Evolutionary conservation across 2,329 filamentous ascomycete species (phyloP), one percentile per base, ranked within the genome.

Genomic region (Alternaria longipes): DNA sequence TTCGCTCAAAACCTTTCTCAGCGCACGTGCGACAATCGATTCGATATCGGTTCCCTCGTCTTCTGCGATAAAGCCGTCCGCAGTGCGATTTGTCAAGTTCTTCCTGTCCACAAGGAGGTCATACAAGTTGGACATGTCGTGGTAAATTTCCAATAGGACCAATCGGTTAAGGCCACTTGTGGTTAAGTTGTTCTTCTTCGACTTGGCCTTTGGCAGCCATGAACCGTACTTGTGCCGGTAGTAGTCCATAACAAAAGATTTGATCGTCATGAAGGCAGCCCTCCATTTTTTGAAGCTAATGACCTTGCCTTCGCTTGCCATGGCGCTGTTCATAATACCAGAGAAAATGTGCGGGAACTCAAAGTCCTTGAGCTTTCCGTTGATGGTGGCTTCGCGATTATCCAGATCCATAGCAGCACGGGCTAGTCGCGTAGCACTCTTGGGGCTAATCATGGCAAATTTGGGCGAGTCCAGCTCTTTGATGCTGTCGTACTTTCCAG

Each of bases 331-430:
- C 73, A 92, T 94, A 66, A 93, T 88, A 34, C 95, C 95, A 0
- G 93, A 88, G 74, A 97, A 98, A 5, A 98, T 82, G 0, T 92
- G 91, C 0, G 94, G 93, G 70, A 97, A 97, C 32, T 97, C 92
- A 69, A 98, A 98, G 63, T 93, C 88, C 59, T 91, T 89, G n/a
- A 98, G 82, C 44, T 91, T 90, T 32, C 83, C 81, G 65, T 91
- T 90, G 66, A 93, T 87, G 54, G 85, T 89, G 63, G 89, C 85
- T 60, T 92, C 86, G 20, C 93, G 88, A 62, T 87, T 89, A 34
- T 90, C 84, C 3, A 98, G 84, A 71, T 97, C 93, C 68, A 97
- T 85, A 51, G 91, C 89, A 1, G 93, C 91, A 62, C 92, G 88
- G 72, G 95, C 92, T 8, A 98, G 83, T n/a, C 91, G 88, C 68